A percentile compares a stretch with the other conserved stretches of the same genome.
phyloP scores from a whole-genome alignment of 305 asterid genomes.

The Striga hermonthica region DNA sequence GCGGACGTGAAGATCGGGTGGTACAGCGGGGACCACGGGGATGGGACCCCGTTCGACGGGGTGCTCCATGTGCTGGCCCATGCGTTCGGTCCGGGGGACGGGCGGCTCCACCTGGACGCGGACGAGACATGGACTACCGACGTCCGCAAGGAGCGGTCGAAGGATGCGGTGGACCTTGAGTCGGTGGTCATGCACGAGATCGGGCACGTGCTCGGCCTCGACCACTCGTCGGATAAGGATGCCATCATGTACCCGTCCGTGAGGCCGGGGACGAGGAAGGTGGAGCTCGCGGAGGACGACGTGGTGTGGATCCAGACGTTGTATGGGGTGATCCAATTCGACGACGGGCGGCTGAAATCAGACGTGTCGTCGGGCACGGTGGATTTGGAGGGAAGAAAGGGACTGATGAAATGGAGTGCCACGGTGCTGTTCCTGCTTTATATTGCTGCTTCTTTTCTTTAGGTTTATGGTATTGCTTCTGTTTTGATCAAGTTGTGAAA shows the following conservation, averaged over 20 bases:
- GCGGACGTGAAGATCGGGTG: conserved; percentile 57
- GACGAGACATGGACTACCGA: conserved; percentile 83
- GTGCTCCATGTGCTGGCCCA: conserved; percentile 73
- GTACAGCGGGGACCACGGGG: conserved; percentile 57
- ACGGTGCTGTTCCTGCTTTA: no score
- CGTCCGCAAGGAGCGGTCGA: conserved; percentile 43
- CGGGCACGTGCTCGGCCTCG: conserved; percentile 52
- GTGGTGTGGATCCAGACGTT: conserved; percentile 70
- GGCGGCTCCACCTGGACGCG: conserved; percentile 72
- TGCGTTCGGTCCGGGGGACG: conserved; percentile 86
- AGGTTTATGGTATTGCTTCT: no score
- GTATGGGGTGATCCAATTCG: conserved; percentile 67
- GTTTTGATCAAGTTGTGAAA: no score
- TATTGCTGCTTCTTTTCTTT: no score
- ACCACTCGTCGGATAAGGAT: conserved; percentile 81
- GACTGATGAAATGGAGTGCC: no score
- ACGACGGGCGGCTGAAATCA: no score
- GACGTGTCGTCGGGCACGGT: no score
- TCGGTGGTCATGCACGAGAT: not conserved
- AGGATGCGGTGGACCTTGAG: conserved; percentile 35
- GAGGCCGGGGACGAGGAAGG: conserved; percentile 68
- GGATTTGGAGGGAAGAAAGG: no score
- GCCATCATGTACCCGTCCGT: conserved; percentile 76
- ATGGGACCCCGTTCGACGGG: conserved; percentile 83
- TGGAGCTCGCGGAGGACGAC: conserved; percentile 68